These are phyloP conservation scores for Persicaria maculosa DNA, from an alignment of 148 eudicot genomes.

Conservation along the genomic window DNA sequence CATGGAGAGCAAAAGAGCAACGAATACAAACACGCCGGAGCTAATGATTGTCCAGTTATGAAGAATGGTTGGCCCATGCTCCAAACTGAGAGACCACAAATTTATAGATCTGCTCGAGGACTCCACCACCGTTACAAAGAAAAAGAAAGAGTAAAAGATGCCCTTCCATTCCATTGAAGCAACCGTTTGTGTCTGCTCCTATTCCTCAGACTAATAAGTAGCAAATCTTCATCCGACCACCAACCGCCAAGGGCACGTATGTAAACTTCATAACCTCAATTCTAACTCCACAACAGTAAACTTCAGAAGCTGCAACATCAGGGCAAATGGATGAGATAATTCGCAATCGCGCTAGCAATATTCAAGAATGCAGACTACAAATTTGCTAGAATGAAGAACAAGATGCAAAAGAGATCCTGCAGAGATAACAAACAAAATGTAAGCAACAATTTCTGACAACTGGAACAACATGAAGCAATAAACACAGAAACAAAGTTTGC, in stretches of 20 bases:
- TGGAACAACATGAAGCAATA: neutral
- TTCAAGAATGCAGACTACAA: neutral
- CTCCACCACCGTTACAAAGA: slow-evolving; percentile 37
- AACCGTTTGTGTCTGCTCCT: neutral
- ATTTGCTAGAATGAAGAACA: neutral
- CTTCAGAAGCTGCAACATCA: neutral
- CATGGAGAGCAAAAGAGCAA: too few relatives aligned
- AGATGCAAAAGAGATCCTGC: neutral
- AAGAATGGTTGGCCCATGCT: slow-evolving; percentile 38
- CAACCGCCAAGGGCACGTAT: neutral
- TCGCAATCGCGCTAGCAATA: neutral
- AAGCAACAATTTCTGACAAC: neutral
- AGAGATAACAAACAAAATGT: neutral
- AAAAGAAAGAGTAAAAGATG: slow-evolving; percentile 27
- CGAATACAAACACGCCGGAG: slow-evolving; percentile 64
- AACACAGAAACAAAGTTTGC: neutral
- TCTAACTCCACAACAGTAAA: neutral
- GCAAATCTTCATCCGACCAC: neutral
- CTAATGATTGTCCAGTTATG: slow-evolving; percentile 67
- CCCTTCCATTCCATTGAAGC: slow-evolving; percentile 6
- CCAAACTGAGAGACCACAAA: slow-evolving; percentile 38
- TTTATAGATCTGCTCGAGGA: slow-evolving; percentile 41
- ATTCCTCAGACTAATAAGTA: slow-evolving; percentile 3
- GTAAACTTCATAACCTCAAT: neutral
- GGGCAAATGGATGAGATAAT: neutral